Percentiles rank a stretch among this genome's conserved stretches.
Conservation (phyloP, 2,329 filamentous ascomycete species). For the Teratosphaeria epicoccoides region DNA sequence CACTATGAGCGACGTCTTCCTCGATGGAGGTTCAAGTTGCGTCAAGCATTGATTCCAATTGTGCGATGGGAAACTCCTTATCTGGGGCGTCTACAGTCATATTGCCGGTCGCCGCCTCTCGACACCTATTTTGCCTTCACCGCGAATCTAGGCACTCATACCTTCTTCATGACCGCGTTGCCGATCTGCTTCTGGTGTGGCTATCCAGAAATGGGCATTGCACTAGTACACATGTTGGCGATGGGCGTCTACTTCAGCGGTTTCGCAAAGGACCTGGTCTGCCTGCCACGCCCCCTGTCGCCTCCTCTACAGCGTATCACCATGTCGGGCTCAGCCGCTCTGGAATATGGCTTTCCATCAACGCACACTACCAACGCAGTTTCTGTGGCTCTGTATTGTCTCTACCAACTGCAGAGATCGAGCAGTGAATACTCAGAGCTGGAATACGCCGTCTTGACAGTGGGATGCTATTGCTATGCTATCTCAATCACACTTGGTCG, state of each 20-base stretch:
- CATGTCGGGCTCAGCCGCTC: slow-evolving; percentile 88
- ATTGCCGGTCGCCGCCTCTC: slow-evolving; percentile 67
- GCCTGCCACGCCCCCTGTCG: slow-evolving; percentile 80
- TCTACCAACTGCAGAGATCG: slow-evolving; percentile 58
- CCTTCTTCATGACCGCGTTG: slow-evolving; percentile 94
- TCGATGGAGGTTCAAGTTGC: slow-evolving; percentile 75
- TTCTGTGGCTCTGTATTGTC: slow-evolving; percentile 76
- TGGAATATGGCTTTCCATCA: slow-evolving; percentile 95
- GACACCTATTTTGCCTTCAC: slow-evolving; percentile 96
- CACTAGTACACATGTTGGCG: slow-evolving; percentile 52
- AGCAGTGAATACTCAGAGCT: slow-evolving; percentile 47
- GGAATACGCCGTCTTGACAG: slow-evolving; percentile 30
- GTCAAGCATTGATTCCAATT: slow-evolving; percentile 71
- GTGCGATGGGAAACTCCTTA: slow-evolving; percentile 93
- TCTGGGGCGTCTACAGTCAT: slow-evolving; percentile 74
- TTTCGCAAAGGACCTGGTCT: slow-evolving; percentile 88
- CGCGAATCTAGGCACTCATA: slow-evolving; percentile 93
- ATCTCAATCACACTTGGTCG: slow-evolving; percentile 81
- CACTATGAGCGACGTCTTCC: slow-evolving; percentile 58
- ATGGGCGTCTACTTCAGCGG: slow-evolving; percentile 62
- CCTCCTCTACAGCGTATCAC: slow-evolving; percentile 89
- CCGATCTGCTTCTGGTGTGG: slow-evolving; percentile 97
- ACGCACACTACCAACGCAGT: slow-evolving; percentile 96
- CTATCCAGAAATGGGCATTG: slow-evolving; percentile 72
- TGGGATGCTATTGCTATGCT: slow-evolving; percentile 73